Conservation (phyloP, 805 yeast species). For the Candida sanyiensis region DNA sequence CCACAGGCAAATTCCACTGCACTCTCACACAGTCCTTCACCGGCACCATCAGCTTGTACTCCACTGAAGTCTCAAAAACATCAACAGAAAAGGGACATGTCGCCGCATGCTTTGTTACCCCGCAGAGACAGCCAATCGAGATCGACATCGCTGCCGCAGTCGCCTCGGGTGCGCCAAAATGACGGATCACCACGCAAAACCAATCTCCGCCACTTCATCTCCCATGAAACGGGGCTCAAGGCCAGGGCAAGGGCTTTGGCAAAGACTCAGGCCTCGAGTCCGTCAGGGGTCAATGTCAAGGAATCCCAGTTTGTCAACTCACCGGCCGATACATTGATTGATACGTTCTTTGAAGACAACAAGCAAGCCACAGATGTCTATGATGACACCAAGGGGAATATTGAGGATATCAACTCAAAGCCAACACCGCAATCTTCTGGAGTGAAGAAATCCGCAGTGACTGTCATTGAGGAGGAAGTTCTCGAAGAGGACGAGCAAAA, state of each 20-base stretch:
- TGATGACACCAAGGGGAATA: constrained; percentile 6
- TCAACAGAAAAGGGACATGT: too few relatives aligned
- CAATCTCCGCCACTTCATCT: constrained; percentile 23
- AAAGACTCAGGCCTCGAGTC: too few relatives aligned
- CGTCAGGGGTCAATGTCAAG: too few relatives aligned
- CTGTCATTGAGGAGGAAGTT: constrained; percentile 1
- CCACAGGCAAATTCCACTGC: constrained; percentile 1
- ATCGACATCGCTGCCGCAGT: constrained; percentile 10
- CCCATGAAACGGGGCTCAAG: constrained; percentile 25
- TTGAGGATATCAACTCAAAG: background rate
- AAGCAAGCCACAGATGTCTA: background rate
- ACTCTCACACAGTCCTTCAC: too few relatives aligned
- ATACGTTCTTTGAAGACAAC: background rate
- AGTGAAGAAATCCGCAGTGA: background rate
- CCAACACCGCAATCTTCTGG: background rate
- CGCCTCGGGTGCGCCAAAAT: background rate
- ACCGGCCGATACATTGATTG: constrained; percentile 11
- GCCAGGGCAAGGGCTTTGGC: background rate
- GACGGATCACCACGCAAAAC: background rate
- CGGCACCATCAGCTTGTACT: too few relatives aligned
- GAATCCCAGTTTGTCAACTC: constrained; percentile 16
- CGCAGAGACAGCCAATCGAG: constrained; percentile 4
- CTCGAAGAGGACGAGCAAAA: constrained; percentile 2
- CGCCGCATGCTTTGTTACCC: background rate
- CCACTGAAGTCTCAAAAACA: too few relatives aligned